Conservation (phyloP, 345 rosid genomes). For the Hypericum androsaemum region DNA sequence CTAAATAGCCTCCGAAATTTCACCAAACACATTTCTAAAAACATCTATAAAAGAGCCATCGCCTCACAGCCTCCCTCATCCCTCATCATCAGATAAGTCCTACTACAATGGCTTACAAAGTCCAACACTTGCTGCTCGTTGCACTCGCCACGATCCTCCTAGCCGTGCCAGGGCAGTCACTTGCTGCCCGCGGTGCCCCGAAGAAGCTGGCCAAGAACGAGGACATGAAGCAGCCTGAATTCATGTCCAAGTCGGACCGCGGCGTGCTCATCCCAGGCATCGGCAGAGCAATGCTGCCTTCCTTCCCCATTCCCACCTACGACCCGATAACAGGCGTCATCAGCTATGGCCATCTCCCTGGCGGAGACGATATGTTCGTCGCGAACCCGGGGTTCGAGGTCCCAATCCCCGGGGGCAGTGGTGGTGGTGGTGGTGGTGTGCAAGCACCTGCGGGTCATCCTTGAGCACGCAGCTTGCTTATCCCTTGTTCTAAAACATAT, state of each 20-base stretch:
- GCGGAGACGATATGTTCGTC: conserved; percentile 49
- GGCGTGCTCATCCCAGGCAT: conserved; percentile 52
- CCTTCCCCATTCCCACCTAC: conserved; percentile 19
- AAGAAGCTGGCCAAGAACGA: conserved; percentile 16
- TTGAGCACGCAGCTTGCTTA: conserved; percentile 11
- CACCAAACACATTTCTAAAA: conserved; percentile 26
- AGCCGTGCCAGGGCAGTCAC: conserved; percentile 28
- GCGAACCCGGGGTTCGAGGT: conserved; percentile 62
- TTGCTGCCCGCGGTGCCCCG: conserved; percentile 34
- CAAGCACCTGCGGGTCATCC: conserved; percentile 26
- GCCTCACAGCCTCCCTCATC: neutral
- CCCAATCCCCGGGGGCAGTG: conserved; percentile 34
- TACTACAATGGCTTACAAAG: conserved; percentile 27
- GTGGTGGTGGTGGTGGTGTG: conserved; percentile 19
- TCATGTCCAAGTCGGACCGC: conserved; percentile 25
- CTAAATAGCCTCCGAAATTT: conserved; percentile 26
- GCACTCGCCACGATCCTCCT: conserved; percentile 18
- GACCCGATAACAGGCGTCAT: conserved; percentile 26
- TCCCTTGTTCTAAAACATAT: neutral
- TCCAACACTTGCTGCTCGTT: conserved; percentile 15
- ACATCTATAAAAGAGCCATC: neutral
- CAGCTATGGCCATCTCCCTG: conserved; percentile 29
- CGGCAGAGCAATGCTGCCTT: conserved; percentile 55
- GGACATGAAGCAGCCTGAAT: conserved; percentile 54
- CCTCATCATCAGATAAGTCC: conserved; percentile 10